phyloP scores from a whole-genome alignment of 1,284 basidiomycete species.

The Microbotryum violaceum region DNA sequence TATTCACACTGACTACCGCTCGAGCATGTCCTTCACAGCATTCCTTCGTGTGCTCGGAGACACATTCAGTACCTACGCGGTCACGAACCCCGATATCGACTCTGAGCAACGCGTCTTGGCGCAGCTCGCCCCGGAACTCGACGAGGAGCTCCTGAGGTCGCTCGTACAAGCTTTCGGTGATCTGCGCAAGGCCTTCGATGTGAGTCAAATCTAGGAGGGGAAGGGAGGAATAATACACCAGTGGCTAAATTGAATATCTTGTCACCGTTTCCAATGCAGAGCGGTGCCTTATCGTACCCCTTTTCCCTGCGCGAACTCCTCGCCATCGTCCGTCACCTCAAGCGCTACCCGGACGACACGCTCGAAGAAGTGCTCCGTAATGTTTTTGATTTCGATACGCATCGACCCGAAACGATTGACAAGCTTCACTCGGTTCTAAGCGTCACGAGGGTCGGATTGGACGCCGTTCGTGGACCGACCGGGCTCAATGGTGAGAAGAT shows the following conservation, averaged over 20 bases:
- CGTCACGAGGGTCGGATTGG: conserved; percentile 19
- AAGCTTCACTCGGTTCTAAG: conserved; percentile 36
- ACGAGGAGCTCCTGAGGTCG: conserved; percentile 32
- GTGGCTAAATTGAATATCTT: neutral
- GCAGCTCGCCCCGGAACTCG: conserved; percentile 37
- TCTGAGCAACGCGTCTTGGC: conserved; percentile 39
- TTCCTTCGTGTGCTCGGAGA: conserved; percentile 42
- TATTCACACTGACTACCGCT: neutral
- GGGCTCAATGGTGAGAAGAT: neutral
- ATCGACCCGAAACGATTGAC: conserved; percentile 40
- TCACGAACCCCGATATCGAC: conserved; percentile 40
- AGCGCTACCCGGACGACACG: conserved; percentile 38
- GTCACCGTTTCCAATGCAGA: neutral
- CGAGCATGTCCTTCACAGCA: conserved; percentile 21
- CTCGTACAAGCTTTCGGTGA: conserved; percentile 41
- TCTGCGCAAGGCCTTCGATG: conserved; percentile 39
- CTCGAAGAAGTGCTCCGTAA: conserved; percentile 41
- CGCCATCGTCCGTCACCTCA: conserved; percentile 41
- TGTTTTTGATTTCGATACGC: conserved; percentile 41
- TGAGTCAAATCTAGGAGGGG: neutral
- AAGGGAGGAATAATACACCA: too few relatives aligned
- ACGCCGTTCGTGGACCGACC: conserved; percentile 14
- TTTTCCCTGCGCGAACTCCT: conserved; percentile 42
- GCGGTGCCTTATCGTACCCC: conserved; percentile 33
- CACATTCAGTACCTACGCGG: conserved; percentile 39